Evolutionary conservation across 2,329 filamentous ascomycete species (phyloP), one percentile per base, ranked within the genome.

Genomic region (Aspergillus tamarii): DNA sequence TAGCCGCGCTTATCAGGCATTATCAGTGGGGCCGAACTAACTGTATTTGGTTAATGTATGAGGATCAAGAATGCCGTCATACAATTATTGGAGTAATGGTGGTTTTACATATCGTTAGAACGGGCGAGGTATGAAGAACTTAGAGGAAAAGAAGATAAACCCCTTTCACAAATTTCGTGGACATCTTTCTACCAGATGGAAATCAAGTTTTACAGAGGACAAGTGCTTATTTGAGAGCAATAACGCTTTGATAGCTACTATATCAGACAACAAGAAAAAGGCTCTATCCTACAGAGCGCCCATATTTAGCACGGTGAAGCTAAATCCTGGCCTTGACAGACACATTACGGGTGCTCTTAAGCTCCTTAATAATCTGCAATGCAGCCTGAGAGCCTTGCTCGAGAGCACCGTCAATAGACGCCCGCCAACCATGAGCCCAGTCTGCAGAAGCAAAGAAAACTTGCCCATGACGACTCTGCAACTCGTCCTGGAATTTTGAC

Each of bases 381-480:
- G 57, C 46, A 9, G 46, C 45, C 41, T 52, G 19, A 10, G 50
- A 43, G 0, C 58, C 48, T 19, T 60, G 58, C 7, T 60, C 58
- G n/a, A 54, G 23, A 0, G 58, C 58, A 14, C 50, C 58, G 8
- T 60, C 58, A 16, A 60, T 60, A 6, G 58, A 53, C 16, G 58
- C 58, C n/a, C 58, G 46, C 58, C 50, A 60, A 3, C 58, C 58
- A 60, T 55, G 58, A 1, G 58, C 58, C 58, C 50, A 60, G 48
- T 60, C 58, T 2, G 32, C 58, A 26, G 58, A 60, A 2, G 58
- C 58, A 46, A 60, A 60, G 48, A 54, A 54, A 10, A 60, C 8
- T n/a, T 21, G 34, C 5, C 48, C 58, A 34, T 60, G 50, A 4
- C 32, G 48, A 16, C 50, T 54, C 36, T 60, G 58, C 23, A 60